Percentiles rank a stretch among this genome's conserved stretches.
Conservation (phyloP, 768 basidiomycete genomes). For the Rickenella mellea region DNA sequence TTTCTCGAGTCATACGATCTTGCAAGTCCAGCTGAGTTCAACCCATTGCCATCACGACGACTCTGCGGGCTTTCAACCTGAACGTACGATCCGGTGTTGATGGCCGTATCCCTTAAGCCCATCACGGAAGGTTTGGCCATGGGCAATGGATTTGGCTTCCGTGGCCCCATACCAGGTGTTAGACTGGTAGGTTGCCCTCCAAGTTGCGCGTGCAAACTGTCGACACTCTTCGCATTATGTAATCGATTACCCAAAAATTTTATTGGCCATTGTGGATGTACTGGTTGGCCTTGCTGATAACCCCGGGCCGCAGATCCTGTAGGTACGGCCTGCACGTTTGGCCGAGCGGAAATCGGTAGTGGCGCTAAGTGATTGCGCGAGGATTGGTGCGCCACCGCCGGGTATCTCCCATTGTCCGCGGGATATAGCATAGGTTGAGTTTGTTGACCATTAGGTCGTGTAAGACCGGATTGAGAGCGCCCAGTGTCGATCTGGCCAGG, state of each 20-base stretch:
- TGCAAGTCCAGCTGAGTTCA: background rate
- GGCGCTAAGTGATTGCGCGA: background rate
- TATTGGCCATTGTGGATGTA: constrained; percentile 31
- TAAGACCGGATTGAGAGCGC: too few relatives aligned
- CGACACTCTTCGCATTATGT: constrained; percentile 44
- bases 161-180: constrained; percentile 18
- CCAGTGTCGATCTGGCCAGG: too few relatives aligned
- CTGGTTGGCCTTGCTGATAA: constrained; percentile 25
- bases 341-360: background rate
- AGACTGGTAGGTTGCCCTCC: constrained; percentile 24
- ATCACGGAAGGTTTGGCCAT: background rate
- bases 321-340: constrained; percentile 1
- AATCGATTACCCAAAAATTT: constrained; percentile 1
- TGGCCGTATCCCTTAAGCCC: background rate
- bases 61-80: background rate
- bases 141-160: background rate
- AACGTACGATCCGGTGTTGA: background rate
- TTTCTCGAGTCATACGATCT: background rate
- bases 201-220: constrained; percentile 32
- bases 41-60: background rate
- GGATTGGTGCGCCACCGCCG: too few relatives aligned
- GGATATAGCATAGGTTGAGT: too few relatives aligned
- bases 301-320: background rate
- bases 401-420: too few relatives aligned
- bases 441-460: too few relatives aligned